Percentiles rank a stretch among this genome's conserved stretches.
Conservation (phyloP, 225 moss, liverwort and hornwort species). For the Lunularia cruciata region DNA sequence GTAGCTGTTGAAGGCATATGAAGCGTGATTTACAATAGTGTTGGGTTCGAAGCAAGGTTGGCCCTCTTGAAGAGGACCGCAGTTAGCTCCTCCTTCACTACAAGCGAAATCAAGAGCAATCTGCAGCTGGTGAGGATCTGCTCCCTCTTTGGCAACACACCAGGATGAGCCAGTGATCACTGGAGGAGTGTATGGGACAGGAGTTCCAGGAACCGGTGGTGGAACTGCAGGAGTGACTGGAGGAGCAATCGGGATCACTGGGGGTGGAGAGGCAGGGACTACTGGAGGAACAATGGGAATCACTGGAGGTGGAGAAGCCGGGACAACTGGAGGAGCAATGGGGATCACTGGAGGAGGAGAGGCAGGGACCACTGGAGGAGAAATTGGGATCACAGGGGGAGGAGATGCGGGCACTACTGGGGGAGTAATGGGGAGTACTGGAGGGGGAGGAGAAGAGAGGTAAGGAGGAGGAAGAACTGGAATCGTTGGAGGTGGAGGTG, state of each 20-base stretch:
- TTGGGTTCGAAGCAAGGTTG: slow-evolving; percentile 62
- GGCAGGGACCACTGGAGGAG: background rate
- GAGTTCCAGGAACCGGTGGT: background rate
- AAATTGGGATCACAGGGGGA: background rate
- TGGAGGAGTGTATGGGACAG: background rate
- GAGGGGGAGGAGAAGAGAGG: background rate
- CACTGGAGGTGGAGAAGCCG: background rate
- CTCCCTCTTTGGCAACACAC: slow-evolving; percentile 60
- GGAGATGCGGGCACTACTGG: background rate
- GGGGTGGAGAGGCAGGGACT: background rate
- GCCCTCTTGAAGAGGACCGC: slow-evolving; percentile 51
- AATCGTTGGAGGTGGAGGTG: background rate
- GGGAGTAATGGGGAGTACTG: background rate
- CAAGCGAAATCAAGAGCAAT: slow-evolving; percentile 70
- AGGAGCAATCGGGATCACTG: background rate
- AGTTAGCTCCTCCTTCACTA: slow-evolving; percentile 45
- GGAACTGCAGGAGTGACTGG: background rate
- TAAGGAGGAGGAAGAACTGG: slow-evolving; percentile 1
- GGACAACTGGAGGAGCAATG: background rate
- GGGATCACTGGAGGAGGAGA: slow-evolving; percentile 1
- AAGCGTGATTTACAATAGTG: slow-evolving; percentile 58
- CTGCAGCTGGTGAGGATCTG: slow-evolving; percentile 46
- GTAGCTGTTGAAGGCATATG: slow-evolving; percentile 57
- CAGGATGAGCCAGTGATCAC: slow-evolving; percentile 34
- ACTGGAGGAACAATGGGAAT: background rate